Base-by-base conservation (phyloP, 768 basidiomycete species). In the Lentinula boryana region DNA sequence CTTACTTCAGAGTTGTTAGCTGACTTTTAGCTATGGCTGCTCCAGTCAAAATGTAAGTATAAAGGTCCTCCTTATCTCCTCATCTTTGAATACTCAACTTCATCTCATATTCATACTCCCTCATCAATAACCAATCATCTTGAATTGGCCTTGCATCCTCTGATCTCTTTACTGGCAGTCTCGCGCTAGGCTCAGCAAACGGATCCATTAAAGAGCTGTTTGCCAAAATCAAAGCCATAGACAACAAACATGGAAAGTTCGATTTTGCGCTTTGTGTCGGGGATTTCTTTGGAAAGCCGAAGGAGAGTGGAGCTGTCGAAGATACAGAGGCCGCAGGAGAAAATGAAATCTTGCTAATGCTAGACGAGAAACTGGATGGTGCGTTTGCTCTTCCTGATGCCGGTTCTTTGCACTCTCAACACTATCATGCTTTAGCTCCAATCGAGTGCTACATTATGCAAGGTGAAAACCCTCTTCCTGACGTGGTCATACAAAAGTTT, bases 391-490 rank as follows among this genome's bases (percentile, higher is more conserved):
- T 33, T 27, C 23, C n/a, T 36, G 49, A 63, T 67, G 56, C 68
- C 12, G 4, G 33, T 50, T 48, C 32, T 65, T 57, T 62, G 16
- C 41, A 38, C 35, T 61, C 56, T 58, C 44, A 62, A 35, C 16
- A 50, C n/a, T 58, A 59, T 23, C 65, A 33, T n/a, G 21, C 8
- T 10, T 31, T 36, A 96, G 93, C 86, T 32, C 92, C 95, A 10
- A 75, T 96, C 16, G 89, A 92, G 68, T 95, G 93, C 66, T 98
- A 96, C 75, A 86, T 97, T 61, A 95, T 94, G 84, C 87, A 94
- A 70, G 95, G 95, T 16, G 83, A 86, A 57, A 75, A 85, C 64
- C 84, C 88, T 1, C 72, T 98, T 13, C 93, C 95, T 4, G 76
- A 81, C 49, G 70, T 75, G 31, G 86, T 97, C 16, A 82, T 91